Evolutionary conservation across 1,139 yeast species (phyloP), one percentile per base, ranked within the genome.

Genomic region (Yamadazyma taylorii): DNA sequence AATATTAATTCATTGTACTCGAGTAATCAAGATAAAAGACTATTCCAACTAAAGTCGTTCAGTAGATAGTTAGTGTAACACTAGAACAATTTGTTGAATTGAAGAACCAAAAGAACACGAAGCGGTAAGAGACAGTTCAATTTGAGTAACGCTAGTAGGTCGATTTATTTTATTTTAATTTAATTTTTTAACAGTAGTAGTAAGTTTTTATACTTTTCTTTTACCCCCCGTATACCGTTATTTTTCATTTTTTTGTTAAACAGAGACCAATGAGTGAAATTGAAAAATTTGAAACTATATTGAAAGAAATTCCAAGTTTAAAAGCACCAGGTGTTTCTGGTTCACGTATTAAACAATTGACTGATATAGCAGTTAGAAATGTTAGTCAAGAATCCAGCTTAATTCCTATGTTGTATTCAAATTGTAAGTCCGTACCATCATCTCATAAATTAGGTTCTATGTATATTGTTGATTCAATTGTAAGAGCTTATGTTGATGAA

Each of bases 291-390:
- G 85, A 83, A 61, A 63, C 70, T 44, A 75, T 83, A 42, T 71
- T 90, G 53, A 81, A 79, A 51, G 94, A 90, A 57, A 73, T 90
- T 47, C 77, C 83, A 43, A 71, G 79, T 16, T 71, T 87, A 48
- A 88, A 87, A 63, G 82, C 96, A 19, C 94, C 94, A 16, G 97
- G 98, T 42, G 95, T 92, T 40, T 89, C 97, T 24, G 97, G 97
- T 30, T 81, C 96, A 42, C 89, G 96, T 66, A 92, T 92, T 60
- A 86, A 87, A 60, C 83, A 81, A 55, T 71, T 89, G 55, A 85
- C 92, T 34, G 86, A 85, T 40, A 61, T 85, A 43, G 95, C 96
- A 34, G 72, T 83, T 44, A 78, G 76, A 50, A 79, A 89, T 60
- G 85, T 60, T 38, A 52, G 57, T 53, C 64, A 68, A 32, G 88